Base-by-base conservation (phyloP, 192 early-diverging fungal species). In the Coemansia sp. region DNA sequence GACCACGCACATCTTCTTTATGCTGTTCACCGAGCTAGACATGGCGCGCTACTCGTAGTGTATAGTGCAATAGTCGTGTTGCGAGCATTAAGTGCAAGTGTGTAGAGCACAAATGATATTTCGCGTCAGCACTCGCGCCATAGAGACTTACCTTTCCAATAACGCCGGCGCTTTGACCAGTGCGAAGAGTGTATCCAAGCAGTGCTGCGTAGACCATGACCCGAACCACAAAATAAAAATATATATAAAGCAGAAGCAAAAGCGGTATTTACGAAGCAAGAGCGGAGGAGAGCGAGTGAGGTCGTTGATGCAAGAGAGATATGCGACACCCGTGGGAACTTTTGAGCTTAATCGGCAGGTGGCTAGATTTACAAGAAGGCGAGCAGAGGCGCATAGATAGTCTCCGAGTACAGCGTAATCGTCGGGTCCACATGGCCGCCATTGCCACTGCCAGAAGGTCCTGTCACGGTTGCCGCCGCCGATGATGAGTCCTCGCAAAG, bases 1-100 rank as follows among this genome's bases (percentile, higher is more conserved):
- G 59, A 99, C 86, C 36, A 99, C 91, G 54, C 95, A 94, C 20
- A 94, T 47, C 43, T 47, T 64, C 62, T 82, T 77, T 71, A 82
- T 74, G 10, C n/a, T 58, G 49, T 25, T 67, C 3, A 39, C 63
- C 0, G 70, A 62, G 37, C 29, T 59, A 37, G 76, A 59, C 77
- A 79, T 79, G 45, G 46, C 51, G 10, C 76, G 76, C 70, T 66
- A 77, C 24, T 17, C 31, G 7, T 40, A 2, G 24, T 27, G 15
- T 41, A 31, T 20, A 42, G 22, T 60, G 47, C 7, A 45, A 6
- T 36, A 54, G 45, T 7, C 9, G 38, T 17, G 17, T 56, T n/a
- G 6, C 31, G 11, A 45, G 54, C 27, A 40, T 39, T 42, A 43
- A 53, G 35, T 11, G 8, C 45, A 64, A 64, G 49, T 27, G n/a